Conservation (phyloP, 345 rosid species). For the Isatis tinctoria region DNA sequence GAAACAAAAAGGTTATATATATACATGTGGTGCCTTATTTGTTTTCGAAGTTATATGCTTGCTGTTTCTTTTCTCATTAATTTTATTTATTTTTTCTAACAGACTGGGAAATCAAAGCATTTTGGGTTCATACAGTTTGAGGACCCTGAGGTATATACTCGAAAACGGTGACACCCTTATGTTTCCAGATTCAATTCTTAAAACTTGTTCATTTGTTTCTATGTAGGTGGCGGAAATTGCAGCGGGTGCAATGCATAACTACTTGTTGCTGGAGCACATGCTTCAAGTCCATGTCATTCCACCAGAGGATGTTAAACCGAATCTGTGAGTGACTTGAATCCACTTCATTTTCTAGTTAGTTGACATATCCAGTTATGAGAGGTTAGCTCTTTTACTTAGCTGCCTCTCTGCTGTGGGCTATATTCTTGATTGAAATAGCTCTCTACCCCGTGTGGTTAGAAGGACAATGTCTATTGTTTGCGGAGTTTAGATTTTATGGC, state of each 20-base stretch:
- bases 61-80: background rate
- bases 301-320: slow-evolving; percentile 73
- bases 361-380: background rate
- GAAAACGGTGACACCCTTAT: background rate
- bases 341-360: background rate
- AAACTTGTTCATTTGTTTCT: background rate
- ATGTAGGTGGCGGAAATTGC: slow-evolving; percentile 88
- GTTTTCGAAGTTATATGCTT: background rate
- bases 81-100: slow-evolving; percentile 20
- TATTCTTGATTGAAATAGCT: background rate
- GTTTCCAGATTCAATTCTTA: background rate
- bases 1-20: slow-evolving; percentile 75
- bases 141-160: slow-evolving; percentile 61
- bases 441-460: background rate
- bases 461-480: background rate
- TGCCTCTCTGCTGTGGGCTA: background rate
- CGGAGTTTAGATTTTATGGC: background rate
- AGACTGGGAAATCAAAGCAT: slow-evolving; percentile 96
- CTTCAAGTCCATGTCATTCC: slow-evolving; percentile 70
- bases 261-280: slow-evolving; percentile 80
- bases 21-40: background rate
- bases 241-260: slow-evolving; percentile 84
- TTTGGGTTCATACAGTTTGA: slow-evolving; percentile 86
- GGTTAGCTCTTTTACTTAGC: background rate
- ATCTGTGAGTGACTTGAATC: slow-evolving; percentile 45